Evolutionary conservation across 2,329 filamentous ascomycete genomes (phyloP), one percentile per base, ranked within the genome.

Genomic region (Aspergillus amoenus): DNA sequence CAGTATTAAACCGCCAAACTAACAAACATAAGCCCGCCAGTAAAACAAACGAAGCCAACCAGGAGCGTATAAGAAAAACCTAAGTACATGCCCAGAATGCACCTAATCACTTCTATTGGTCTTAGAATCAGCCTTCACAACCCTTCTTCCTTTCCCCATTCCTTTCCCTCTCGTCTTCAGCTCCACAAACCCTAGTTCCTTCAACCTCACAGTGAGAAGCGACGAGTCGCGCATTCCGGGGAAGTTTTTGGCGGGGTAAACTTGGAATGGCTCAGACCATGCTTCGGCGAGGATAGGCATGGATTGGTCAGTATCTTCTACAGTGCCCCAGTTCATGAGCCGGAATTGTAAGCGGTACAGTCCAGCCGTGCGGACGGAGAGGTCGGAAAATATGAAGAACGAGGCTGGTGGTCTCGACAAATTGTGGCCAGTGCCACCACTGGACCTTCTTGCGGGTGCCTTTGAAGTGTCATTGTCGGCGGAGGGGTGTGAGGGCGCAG

Each of bases 351-450:
- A 65, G 6, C 74, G 73, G 60, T 80, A 80, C 4, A 73, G 54
- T 0, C 78, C 78, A 18, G 76, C 74, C 7, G 73, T 73, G 45
- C 78, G 76, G 21, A 80, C 72, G 3, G 78, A 79, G 1, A 80
- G 70, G 61, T 80, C 78, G 1, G 77, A 70, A 51, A 80, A 80
- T 24, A 80, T 76, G 62, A 80, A 80, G 60, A 80, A 80, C 2
- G 73, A 71, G 18, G 75, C 72, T 4, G 77, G 76, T 4, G 69
- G 64, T 44, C 44, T 50, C 61, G 52, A 12, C 9, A 30, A 37
- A 18, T 30, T 8, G 63, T 60, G 24, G 57, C 56, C n/a, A 49
- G n/a, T 5, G 40, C 17, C 27, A 24, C 15, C 24, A 24, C 44
- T 59, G 22, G 58, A 55, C 41, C 58, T 56, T n/a, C 47, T 45